Conservation (phyloP, 108 stramenopile genomes). For the Fragilaria crotonensis region DNA sequence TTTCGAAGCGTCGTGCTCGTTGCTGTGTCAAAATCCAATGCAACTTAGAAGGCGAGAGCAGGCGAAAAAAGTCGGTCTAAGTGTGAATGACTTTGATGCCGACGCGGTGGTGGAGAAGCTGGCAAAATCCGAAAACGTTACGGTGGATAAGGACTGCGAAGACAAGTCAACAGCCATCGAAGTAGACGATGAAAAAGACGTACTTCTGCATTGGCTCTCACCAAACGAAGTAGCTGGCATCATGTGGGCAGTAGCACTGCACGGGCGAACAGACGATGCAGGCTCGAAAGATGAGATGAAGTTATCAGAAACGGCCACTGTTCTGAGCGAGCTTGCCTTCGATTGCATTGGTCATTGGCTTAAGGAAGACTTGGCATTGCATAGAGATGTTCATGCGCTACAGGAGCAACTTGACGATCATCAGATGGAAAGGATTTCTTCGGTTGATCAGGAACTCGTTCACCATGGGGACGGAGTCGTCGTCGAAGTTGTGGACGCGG, state of each 20-base stretch:
- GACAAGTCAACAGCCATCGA: neutral
- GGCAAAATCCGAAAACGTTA: conserved; percentile 23
- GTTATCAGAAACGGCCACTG: conserved; percentile 28
- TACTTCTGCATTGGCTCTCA: conserved; percentile 40
- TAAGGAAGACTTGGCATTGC: conserved; percentile 10
- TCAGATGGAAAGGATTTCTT: no score
- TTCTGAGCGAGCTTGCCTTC: conserved; percentile 35
- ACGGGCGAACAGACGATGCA: conserved; percentile 17
- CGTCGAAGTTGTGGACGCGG: conserved; percentile 34
- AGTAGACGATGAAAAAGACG: neutral
- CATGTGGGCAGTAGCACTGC: conserved; percentile 47
- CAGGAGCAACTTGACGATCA: neutral
- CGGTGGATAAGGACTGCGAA: conserved; percentile 9
- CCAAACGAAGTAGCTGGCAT: conserved; percentile 40
- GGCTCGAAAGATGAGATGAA: conserved; percentile 11
- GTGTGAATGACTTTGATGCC: conserved; percentile 11
- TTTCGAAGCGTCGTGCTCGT: conserved; percentile 39
- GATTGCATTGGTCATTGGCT: conserved; percentile 31
- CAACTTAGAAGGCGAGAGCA: neutral
- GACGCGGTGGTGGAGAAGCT: conserved; percentile 39
- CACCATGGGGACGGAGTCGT: conserved; percentile 5
- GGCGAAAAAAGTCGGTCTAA: neutral
- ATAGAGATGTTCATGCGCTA: neutral
- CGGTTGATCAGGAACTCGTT: neutral
- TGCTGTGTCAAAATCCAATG: conserved; percentile 40